These are phyloP conservation scores for Metschnikowia colocasiae DNA, from an alignment of 805 yeast species.

Conservation along the genomic window DNA sequence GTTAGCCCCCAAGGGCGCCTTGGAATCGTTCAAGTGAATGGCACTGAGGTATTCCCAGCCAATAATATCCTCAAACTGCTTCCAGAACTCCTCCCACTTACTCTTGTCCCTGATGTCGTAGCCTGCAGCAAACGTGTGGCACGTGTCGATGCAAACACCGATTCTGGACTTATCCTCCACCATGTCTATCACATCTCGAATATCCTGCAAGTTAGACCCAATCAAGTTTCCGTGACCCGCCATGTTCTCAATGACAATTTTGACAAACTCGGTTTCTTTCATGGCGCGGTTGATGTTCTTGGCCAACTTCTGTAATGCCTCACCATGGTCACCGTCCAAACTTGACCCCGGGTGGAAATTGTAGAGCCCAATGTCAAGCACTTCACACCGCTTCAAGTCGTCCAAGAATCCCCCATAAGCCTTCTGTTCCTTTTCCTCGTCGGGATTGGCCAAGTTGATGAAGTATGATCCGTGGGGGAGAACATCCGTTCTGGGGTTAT, in stretches of 20 bases:
- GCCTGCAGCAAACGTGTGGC: slow-evolving; percentile 96
- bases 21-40: slow-evolving; percentile 90
- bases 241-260: slow-evolving; percentile 92
- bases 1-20: slow-evolving; percentile 87
- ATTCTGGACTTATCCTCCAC: slow-evolving; percentile 79
- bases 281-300: slow-evolving; percentile 76
- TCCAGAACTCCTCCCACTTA: slow-evolving; percentile 66
- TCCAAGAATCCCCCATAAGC: slow-evolving; percentile 78
- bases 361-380: slow-evolving; percentile 76
- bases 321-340: slow-evolving; percentile 59
- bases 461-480: slow-evolving; percentile 95
- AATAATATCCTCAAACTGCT: slow-evolving; percentile 63
- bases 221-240: slow-evolving; percentile 94
- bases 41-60: slow-evolving; percentile 77
- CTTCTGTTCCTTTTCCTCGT: slow-evolving; percentile 67
- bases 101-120: slow-evolving; percentile 71
- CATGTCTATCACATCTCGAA: slow-evolving; percentile 66
- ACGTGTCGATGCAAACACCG: slow-evolving; percentile 96
- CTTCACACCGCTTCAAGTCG: slow-evolving; percentile 84
- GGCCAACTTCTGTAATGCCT: slow-evolving; percentile 69
- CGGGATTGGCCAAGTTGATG: slow-evolving; percentile 91
- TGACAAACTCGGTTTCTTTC: slow-evolving; percentile 69
- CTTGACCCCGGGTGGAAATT: slow-evolving; percentile 95
- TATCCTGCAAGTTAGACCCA: slow-evolving; percentile 76
- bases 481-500: slow-evolving; percentile 71